Evolutionary conservation across 2,329 filamentous ascomycete genomes (phyloP).

Genomic region (Fusarium tjaetaba): DNA sequence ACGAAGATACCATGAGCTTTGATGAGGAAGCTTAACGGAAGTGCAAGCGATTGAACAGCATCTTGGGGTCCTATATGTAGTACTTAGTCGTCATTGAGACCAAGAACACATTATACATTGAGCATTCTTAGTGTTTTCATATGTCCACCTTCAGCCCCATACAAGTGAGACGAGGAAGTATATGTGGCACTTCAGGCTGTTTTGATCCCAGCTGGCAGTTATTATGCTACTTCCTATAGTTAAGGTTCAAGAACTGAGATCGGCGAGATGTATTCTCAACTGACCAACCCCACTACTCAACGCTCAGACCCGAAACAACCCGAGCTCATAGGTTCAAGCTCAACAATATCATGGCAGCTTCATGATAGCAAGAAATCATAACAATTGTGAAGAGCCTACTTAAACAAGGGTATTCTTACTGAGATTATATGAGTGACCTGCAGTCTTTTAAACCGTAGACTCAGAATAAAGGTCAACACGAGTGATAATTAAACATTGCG

Average conservation of each 20-base stretch:
- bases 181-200: not conserved
- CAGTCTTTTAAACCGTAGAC: not conserved
- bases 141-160: not conserved
- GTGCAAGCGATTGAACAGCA: not conserved
- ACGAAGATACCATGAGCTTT: conserved; percentile 44
- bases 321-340: not conserved
- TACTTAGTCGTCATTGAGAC: not conserved
- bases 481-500: not conserved
- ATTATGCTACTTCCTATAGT: not conserved
- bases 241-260: not conserved
- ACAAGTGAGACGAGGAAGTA: too few species aligned
- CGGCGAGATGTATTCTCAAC: not conserved
- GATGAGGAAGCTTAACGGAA: not conserved
- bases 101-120: not conserved
- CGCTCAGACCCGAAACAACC: not conserved
- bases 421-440: not conserved
- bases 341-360: not conserved
- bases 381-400: too few species aligned
- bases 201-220: not conserved
- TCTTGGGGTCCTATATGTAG: not conserved
- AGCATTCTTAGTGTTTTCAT: not conserved
- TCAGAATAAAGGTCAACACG: not conserved
- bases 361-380: not conserved
- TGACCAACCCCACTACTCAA: not conserved
- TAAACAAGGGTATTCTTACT: not conserved